Percentiles rank a stretch among this genome's conserved stretches.
Evolutionary conservation across 208 protist genomes (phyloP).

Genomic region (Trypanosoma scelopori): DNA sequence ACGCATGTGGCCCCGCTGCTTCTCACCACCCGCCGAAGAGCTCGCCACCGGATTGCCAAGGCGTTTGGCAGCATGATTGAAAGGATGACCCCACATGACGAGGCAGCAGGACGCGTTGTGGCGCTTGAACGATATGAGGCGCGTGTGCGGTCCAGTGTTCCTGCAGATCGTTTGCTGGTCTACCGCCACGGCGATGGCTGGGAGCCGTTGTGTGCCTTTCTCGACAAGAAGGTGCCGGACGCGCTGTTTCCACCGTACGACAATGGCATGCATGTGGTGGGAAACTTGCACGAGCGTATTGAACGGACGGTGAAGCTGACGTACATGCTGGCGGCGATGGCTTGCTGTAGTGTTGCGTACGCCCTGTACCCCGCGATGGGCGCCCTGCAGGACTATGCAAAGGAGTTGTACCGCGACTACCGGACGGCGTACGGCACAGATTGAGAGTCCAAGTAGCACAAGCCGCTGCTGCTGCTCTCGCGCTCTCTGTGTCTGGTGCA

Average conservation of each 20-base stretch:
- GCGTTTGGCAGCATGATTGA: slow-evolving; percentile 59
- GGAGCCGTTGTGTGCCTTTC: slow-evolving; percentile 70
- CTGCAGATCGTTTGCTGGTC: slow-evolving; percentile 48
- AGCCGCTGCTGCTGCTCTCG: neutral
- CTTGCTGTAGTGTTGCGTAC: slow-evolving; percentile 16
- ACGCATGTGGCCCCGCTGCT: slow-evolving; percentile 36
- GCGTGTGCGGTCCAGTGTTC: slow-evolving; percentile 47
- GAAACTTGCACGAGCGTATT: slow-evolving; percentile 62
- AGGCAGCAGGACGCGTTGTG: slow-evolving; percentile 22
- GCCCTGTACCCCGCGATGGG: slow-evolving; percentile 16
- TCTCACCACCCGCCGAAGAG: slow-evolving; percentile 12
- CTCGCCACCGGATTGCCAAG: slow-evolving; percentile 36
- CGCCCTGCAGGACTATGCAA: neutral
- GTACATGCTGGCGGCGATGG: slow-evolving; percentile 19
- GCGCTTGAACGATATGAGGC: slow-evolving; percentile 65
- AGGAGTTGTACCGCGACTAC: slow-evolving; percentile 25
- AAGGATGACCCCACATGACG: slow-evolving; percentile 49
- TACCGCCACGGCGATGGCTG: slow-evolving; percentile 71
- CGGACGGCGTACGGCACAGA: slow-evolving; percentile 16
- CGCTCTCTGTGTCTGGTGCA: neutral
- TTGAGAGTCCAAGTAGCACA: neutral
- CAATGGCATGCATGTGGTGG: slow-evolving; percentile 51
- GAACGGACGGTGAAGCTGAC: slow-evolving; percentile 49
- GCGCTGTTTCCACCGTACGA: slow-evolving; percentile 68
- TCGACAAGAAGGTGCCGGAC: slow-evolving; percentile 52